These are phyloP conservation scores for Nyctanthes arbortristis DNA, from an alignment of 257 asterid species.

Conservation along the genomic window DNA sequence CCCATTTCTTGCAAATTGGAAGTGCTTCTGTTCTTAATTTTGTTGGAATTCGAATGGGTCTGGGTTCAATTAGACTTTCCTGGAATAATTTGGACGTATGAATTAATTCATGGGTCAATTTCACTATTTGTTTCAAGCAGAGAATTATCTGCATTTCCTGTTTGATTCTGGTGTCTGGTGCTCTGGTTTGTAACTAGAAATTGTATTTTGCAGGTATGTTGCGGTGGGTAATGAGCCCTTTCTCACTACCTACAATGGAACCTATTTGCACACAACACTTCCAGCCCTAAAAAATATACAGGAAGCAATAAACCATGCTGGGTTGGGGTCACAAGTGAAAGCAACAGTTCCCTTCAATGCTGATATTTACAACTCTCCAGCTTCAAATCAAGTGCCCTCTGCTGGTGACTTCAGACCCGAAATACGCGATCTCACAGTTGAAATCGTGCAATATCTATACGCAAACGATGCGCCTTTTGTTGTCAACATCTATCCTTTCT, in stretches of 20 bases:
- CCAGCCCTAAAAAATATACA: conserved; percentile 81
- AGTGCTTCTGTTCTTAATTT: not conserved
- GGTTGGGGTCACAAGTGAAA: conserved; percentile 61
- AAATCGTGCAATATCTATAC: conserved; percentile 57
- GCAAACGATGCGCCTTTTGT: conserved; percentile 79
- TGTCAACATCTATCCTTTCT: conserved; percentile 87
- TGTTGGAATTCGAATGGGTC: not conserved
- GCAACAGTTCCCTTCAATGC: conserved; percentile 88
- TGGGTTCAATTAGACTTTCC: not conserved
- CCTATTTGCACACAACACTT: conserved; percentile 55
- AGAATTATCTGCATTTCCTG: not conserved
- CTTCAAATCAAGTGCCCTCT: conserved; percentile 78
- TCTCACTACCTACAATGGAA: conserved; percentile 69
- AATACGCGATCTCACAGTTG: conserved; percentile 64
- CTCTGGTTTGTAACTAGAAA: not conserved
- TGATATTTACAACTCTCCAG: conserved; percentile 83
- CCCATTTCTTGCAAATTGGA: conserved; percentile 9
- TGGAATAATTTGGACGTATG: not conserved
- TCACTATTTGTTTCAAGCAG: not conserved
- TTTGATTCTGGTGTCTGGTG: not conserved
- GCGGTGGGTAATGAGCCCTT: conserved; percentile 98
- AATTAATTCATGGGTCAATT: too few species aligned
- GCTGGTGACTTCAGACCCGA: conserved; percentile 93
- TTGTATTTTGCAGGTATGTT: conserved; percentile 57
- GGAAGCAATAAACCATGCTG: conserved; percentile 73